These are phyloP conservation scores for Fusarium sp. DNA, from an alignment of 2,329 filamentous ascomycete species.

Conservation along the genomic window DNA sequence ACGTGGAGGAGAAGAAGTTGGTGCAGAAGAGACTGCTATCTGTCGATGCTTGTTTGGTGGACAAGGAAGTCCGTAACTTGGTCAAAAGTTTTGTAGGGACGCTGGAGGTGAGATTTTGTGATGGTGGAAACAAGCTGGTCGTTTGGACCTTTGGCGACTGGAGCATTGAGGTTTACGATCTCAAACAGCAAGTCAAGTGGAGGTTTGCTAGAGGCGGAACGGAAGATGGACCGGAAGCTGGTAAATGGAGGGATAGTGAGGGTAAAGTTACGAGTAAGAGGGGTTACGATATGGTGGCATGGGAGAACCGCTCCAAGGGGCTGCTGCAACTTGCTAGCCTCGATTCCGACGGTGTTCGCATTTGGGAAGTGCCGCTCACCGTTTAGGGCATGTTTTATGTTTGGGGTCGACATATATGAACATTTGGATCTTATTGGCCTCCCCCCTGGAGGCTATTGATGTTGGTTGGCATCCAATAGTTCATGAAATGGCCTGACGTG, in stretches of 20 bases:
- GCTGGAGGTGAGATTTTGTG: conserved; percentile 13
- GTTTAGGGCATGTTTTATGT: not conserved
- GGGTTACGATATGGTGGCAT: conserved; percentile 17
- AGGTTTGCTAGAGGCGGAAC: conserved; percentile 30
- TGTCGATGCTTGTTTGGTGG: not conserved
- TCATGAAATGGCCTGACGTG: too few species aligned
- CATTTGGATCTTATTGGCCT: too few species aligned
- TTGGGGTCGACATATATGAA: too few species aligned
- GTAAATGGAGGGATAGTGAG: conserved; percentile 22
- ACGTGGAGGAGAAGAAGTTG: not conserved
- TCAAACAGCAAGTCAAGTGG: conserved; percentile 21
- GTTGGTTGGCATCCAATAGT: too few species aligned
- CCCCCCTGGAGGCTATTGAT: too few species aligned
- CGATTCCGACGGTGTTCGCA: conserved; percentile 26
- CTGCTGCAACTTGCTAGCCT: conserved; percentile 13
- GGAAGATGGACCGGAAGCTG: conserved; percentile 6
- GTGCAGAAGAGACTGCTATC: conserved; percentile 18
- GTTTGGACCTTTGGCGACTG: conserved; percentile 16
- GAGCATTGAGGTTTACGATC: conserved; percentile 30
- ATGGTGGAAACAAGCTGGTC: conserved; percentile 25
- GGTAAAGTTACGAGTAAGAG: conserved; percentile 23
- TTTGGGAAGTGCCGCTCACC: conserved; percentile 31
- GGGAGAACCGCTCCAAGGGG: conserved; percentile 11
- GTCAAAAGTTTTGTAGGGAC: conserved; percentile 1
- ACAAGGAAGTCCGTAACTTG: not conserved